Evolutionary conservation across 345 rosid genomes (phyloP).

Genomic region (Populus pruinosa): DNA sequence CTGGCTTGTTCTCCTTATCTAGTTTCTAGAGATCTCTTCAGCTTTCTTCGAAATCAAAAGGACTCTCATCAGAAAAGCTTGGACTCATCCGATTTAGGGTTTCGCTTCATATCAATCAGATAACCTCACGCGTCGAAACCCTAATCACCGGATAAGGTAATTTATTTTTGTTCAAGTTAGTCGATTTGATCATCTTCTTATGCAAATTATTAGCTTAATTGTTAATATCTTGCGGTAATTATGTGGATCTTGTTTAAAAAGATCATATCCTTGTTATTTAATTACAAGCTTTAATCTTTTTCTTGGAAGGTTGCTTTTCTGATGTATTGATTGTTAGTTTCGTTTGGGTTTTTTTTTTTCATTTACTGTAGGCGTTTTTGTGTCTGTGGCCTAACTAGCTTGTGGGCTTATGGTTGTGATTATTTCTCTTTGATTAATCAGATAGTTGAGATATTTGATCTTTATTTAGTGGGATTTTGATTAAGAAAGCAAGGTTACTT

Average conservation of each 20-base stretch:
- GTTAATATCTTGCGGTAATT: background rate
- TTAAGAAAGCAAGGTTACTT: background rate
- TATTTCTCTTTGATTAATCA: background rate
- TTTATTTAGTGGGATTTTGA: background rate
- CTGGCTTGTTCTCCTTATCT: background rate
- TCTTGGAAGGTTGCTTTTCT: background rate
- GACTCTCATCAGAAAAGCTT: background rate
- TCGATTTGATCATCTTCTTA: background rate
- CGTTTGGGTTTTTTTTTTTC: background rate
- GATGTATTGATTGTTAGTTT: background rate
- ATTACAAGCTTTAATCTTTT: background rate
- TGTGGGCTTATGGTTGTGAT: background rate
- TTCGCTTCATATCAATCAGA: background rate
- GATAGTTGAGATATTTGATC: background rate
- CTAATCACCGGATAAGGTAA: slow-evolving; percentile 39
- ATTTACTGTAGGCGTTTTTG: background rate
- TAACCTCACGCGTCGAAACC: slow-evolving; percentile 14
- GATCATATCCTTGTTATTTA: background rate
- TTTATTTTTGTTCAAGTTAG: background rate
- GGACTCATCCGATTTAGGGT: slow-evolving; percentile 28
- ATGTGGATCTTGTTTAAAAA: background rate
- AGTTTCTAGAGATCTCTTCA: no score
- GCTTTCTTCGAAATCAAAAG: background rate
- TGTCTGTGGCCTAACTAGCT: background rate
- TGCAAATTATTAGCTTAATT: background rate